Base-by-base conservation (phyloP, 345 rosid genomes). In the Ailanthus altissimus region DNA sequence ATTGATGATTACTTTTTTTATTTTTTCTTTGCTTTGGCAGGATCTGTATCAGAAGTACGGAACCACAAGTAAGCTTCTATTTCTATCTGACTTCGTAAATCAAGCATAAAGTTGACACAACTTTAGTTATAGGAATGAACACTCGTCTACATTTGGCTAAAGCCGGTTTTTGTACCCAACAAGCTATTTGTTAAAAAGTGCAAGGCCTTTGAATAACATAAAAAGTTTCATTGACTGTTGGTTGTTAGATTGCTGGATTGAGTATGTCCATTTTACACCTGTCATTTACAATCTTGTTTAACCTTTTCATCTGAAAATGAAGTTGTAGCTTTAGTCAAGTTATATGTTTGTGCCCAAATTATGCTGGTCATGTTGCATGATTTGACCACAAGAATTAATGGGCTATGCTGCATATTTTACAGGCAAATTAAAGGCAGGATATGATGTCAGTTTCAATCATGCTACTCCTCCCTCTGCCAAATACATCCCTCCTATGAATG, bases 21-120 rank as follows among this genome's bases (percentile, higher is more conserved):
- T 47, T 80, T 61, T 25, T 57, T 8, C 71, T 75, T 67, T 70
- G 66, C 79, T 74, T 76, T 78, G 64, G 67, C 87, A 96, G 99
- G 98, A 93, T 84, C 83, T 92, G 77, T 87, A 89, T 79, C 95
- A 89, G 87, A 96, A 90, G 81, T 77, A 84, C 83, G 88, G 77
- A 78, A 81, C 83, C 77, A 74, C 63, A 18, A 83, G 99, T 96
- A 84, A 87, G 85, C 76, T 76, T 80, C 61, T 25, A n/a, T 32
- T 60, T 46, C 67, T 53, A 49, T 77, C 78, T 13, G 71, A 38
- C 0, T 56, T 74, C 1, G 18, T 63, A 62, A 53, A 40, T 65
- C 11, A 42, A 66, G 63, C 14, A 23, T 53, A 23, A 65, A 38
- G 5, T 53, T 53, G 40, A 40, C 40, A 38, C 1, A 32, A 40